phyloP scores from a whole-genome alignment of 345 rosid species.

The Cardiospermum halicacabum region DNA sequence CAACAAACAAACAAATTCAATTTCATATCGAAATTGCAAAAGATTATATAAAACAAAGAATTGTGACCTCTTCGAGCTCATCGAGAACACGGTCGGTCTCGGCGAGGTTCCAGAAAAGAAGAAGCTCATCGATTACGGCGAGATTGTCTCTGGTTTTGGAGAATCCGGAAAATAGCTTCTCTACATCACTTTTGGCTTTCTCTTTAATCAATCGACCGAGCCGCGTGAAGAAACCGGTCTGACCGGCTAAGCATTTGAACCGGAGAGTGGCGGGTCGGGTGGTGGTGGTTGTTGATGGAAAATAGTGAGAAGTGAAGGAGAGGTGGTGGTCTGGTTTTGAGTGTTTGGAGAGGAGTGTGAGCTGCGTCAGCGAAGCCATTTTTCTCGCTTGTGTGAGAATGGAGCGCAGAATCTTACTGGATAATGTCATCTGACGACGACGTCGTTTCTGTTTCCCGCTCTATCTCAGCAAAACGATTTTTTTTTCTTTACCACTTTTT shows the following conservation, averaged over 20 bases:
- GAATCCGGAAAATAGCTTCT: constrained; percentile 85
- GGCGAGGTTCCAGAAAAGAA: constrained; percentile 90
- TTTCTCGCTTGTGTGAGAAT: not conserved
- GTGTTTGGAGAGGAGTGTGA: constrained; percentile 44
- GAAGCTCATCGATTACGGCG: constrained; percentile 86
- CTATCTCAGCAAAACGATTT: not conserved
- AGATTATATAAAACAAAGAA: not conserved
- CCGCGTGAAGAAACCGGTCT: constrained; percentile 86
- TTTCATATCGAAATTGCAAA: not conserved
- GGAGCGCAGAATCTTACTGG: not conserved
- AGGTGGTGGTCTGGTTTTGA: constrained; percentile 17
- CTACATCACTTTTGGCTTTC: constrained; percentile 92
- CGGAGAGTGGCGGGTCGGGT: constrained; percentile 20
- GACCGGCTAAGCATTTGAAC: constrained; percentile 61
- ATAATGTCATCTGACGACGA: not conserved
- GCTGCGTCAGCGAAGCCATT: constrained; percentile 53
- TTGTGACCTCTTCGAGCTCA: constrained; percentile 79
- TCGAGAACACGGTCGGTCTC: constrained; percentile 92
- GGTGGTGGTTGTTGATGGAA: constrained; percentile 1
- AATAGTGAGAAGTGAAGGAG: constrained; percentile 18
- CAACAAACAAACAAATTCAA: not conserved
- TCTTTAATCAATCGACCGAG: constrained; percentile 85
- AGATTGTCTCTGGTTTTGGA: constrained; percentile 90
- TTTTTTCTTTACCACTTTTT: not conserved
- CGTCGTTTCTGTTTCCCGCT: not conserved